phyloP scores from a whole-genome alignment of 331 rosid genomes.

The Quercus phellos region DNA sequence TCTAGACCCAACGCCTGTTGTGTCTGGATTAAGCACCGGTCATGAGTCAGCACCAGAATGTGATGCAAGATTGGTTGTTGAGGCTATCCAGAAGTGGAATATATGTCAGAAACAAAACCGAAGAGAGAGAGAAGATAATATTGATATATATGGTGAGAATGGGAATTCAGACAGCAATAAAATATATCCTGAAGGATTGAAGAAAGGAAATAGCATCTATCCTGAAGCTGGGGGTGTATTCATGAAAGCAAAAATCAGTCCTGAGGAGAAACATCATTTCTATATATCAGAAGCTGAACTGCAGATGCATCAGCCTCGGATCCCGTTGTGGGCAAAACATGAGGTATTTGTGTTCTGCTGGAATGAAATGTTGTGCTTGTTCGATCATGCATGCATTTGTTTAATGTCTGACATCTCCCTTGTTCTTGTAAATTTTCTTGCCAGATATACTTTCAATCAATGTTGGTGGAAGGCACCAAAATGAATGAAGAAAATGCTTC shows the following conservation, averaged over 20 bases:
- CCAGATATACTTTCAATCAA: conserved; percentile 76
- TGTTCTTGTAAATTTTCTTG: conserved; percentile 22
- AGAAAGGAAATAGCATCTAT: conserved; percentile 30
- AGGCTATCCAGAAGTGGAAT: conserved; percentile 90
- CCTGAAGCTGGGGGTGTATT: conserved; percentile 40
- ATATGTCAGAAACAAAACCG: conserved; percentile 70
- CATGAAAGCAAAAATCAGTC: conserved; percentile 35
- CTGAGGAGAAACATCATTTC: conserved; percentile 62
- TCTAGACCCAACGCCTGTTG: conserved; percentile 33
- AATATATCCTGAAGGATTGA: conserved; percentile 50
- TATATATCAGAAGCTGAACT: conserved; percentile 97
- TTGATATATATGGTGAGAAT: conserved; percentile 90
- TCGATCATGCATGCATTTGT: neutral
- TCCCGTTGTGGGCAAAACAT: conserved; percentile 68
- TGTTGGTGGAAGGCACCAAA: conserved; percentile 45
- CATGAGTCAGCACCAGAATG: conserved; percentile 48
- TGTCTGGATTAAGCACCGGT: conserved; percentile 44
- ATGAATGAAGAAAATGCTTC: conserved; percentile 41
- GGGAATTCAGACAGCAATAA: conserved; percentile 56
- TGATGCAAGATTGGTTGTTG: conserved; percentile 71
- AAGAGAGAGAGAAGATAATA: conserved; percentile 60
- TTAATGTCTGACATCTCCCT: conserved; percentile 10
- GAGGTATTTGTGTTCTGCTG: conserved; percentile 45
- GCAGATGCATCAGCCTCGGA: conserved; percentile 65
- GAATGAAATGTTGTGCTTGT: neutral